phyloP scores from a whole-genome alignment of 257 asterid genomes.

The Misopates orontium region DNA sequence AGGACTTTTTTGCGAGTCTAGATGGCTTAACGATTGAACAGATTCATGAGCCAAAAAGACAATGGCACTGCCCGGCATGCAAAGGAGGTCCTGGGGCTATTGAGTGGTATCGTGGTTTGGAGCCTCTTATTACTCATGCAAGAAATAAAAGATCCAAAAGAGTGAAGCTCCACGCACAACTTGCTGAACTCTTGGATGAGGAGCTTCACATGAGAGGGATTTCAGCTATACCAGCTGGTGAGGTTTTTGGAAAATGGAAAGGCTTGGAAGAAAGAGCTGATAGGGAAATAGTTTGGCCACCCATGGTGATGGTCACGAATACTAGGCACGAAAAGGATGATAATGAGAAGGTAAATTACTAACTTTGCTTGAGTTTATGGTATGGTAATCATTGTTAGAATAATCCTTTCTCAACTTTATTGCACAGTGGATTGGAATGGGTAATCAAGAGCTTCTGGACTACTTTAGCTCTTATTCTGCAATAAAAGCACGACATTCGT shows the following conservation, averaged over 20 bases:
- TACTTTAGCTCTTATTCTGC: conserved; percentile 42
- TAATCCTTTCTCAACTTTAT: too few species aligned
- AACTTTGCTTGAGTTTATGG: conserved; percentile 17
- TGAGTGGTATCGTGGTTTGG: conserved; percentile 63
- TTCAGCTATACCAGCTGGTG: conserved; percentile 50
- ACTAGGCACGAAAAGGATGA: conserved; percentile 52
- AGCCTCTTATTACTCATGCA: conserved; percentile 52
- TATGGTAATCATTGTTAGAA: conserved; percentile 24
- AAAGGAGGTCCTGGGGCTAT: conserved; percentile 79
- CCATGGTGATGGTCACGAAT: too few species aligned
- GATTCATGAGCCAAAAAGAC: too few species aligned
- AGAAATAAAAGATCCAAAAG: conserved; percentile 51
- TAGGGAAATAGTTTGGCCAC: too few species aligned
- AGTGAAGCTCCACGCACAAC: conserved; percentile 60
- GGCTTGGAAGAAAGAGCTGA: too few species aligned
- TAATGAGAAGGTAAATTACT: conserved; percentile 37
- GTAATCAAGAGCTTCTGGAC: conserved; percentile 54
- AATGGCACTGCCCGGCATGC: too few species aligned
- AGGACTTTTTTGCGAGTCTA: conserved; percentile 42
- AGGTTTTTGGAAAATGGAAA: too few species aligned
- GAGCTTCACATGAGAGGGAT: conserved; percentile 49
- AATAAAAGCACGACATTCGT: conserved; percentile 47
- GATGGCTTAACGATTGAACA: too few species aligned
- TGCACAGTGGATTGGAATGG: conserved; percentile 76
- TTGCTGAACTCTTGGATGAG: conserved; percentile 53